Conservation (phyloP, 108 stramenopile genomes). For the Pseudonitzschia multistriata region DNA sequence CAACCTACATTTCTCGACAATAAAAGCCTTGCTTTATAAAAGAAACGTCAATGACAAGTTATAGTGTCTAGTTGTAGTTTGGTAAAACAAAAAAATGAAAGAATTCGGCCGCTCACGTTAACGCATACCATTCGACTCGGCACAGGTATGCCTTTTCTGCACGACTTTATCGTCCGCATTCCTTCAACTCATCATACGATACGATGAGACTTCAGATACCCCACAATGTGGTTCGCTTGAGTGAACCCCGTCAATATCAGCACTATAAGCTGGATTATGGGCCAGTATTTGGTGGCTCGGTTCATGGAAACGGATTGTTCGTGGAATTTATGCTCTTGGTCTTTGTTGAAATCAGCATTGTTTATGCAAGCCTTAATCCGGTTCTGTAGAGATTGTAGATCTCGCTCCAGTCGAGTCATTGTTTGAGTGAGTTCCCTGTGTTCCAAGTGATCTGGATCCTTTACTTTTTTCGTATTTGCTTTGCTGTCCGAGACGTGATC, state of each 20-base stretch:
- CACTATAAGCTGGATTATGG: slow-evolving; percentile 63
- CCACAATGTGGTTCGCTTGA: slow-evolving; percentile 67
- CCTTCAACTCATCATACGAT: slow-evolving; percentile 29
- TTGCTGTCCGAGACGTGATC: neutral
- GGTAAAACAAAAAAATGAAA: too few species aligned
- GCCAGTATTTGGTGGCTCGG: slow-evolving; percentile 68
- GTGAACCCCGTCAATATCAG: slow-evolving; percentile 65
- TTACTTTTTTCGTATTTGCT: neutral
- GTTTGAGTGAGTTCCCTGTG: slow-evolving; percentile 17
- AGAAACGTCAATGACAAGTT: too few species aligned
- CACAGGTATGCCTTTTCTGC: neutral
- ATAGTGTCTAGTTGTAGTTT: too few species aligned
- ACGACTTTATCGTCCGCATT: neutral
- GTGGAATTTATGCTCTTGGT: slow-evolving; percentile 47
- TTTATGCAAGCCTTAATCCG: slow-evolving; percentile 32
- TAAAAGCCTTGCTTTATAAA: too few species aligned
- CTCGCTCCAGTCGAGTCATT: slow-evolving; percentile 40
- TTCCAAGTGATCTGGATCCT: slow-evolving; percentile 11
- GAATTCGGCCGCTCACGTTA: too few species aligned
- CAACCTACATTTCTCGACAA: too few species aligned
- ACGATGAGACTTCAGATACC: slow-evolving; percentile 64
- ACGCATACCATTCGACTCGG: too few species aligned
- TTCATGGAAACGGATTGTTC: slow-evolving; percentile 71
- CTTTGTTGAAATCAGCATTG: slow-evolving; percentile 43
- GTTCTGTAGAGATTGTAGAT: slow-evolving; percentile 28